Evolutionary conservation across 345 rosid species (phyloP), one percentile per base, ranked within the genome.

Genomic region (Gossypium herbaceum): DNA sequence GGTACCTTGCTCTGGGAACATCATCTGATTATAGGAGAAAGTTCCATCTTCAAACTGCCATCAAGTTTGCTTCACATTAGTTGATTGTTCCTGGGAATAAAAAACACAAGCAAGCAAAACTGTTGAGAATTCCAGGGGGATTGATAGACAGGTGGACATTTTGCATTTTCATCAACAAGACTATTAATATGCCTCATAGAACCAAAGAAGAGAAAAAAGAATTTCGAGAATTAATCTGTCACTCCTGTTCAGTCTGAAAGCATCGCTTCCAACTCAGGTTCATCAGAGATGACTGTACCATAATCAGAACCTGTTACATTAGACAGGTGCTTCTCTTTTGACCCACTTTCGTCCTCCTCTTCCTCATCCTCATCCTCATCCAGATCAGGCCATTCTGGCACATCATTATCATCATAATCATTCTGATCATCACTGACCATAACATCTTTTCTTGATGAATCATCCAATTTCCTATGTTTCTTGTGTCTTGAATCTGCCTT

Each of bases 201-300:
- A n/a, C 20, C 43, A 48, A 7, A 17, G 56, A 22, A 47, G 59
- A 43, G 39, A 44, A 45, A 17, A 12, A 58, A 43, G 62, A 67
- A 55, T 72, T n/a, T 62, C 27, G 12, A 5, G 15, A 50, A 71
- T 8, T 19, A 3, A 58, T 2, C 34, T 52, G n/a, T 20, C 24
- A 11, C 34, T 60, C 10, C 59, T 54, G 17, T 79, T 83, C 77
- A 94, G 79, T 94, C 98, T 43, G 98, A 94, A 75, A 94, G 87
- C 65, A 92, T 86, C 73, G 85, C 94, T 64, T 92, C 97, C 67
- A 90, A 81, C 85, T 90, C 96, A 45, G 94, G 91, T 71, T 94
- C 98, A 48, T 92, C 97, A 3, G 86, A 73, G 69, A 62, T 74
- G 43, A 79, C 51, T 29, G 80, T 81, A 17, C 91, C 96, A 63